Conservation (phyloP, 805 yeast genomes). For the Cyberlindnera euphorbiiphila region DNA sequence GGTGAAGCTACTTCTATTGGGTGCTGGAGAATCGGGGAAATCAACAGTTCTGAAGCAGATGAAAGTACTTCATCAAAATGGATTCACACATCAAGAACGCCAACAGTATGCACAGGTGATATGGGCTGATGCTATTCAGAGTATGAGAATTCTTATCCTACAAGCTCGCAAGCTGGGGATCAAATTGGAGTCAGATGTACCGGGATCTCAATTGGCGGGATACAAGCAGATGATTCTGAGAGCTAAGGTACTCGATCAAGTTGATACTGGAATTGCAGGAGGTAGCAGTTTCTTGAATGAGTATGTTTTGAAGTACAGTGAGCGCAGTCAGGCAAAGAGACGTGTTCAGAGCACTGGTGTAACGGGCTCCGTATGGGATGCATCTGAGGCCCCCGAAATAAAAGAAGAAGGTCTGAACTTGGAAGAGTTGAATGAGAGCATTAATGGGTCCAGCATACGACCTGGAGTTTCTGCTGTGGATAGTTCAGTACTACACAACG, state of each 20-base stretch:
- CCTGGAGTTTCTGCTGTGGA: constrained; percentile 26
- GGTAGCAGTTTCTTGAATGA: constrained; percentile 60
- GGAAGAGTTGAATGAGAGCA: constrained; percentile 21
- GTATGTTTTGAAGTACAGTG: constrained; percentile 59
- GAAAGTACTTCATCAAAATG: constrained; percentile 79
- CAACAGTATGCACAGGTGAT: constrained; percentile 78
- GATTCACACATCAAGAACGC: constrained; percentile 78
- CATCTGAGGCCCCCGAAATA: constrained; percentile 12
- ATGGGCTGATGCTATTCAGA: constrained; percentile 87
- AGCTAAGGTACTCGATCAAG: constrained; percentile 55
- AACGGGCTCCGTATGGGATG: constrained; percentile 32
- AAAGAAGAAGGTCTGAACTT: constrained; percentile 7
- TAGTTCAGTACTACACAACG: constrained; percentile 13
- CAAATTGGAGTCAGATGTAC: constrained; percentile 60
- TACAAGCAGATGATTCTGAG: constrained; percentile 49
- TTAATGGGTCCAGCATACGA: constrained; percentile 19
- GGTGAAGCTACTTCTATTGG: constrained; percentile 71
- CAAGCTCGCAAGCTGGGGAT: constrained; percentile 69
- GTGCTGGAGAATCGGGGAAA: constrained; percentile 95
- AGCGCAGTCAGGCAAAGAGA: constrained; percentile 48
- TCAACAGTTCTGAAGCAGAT: constrained; percentile 89
- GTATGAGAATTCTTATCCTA: constrained; percentile 74
- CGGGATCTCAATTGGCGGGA: constrained; percentile 41
- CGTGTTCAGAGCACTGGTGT: constrained; percentile 52
- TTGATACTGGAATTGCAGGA: constrained; percentile 66